Evolutionary conservation across 441 rosid species (phyloP).

Genomic region (Erysimum pusillum): DNA sequence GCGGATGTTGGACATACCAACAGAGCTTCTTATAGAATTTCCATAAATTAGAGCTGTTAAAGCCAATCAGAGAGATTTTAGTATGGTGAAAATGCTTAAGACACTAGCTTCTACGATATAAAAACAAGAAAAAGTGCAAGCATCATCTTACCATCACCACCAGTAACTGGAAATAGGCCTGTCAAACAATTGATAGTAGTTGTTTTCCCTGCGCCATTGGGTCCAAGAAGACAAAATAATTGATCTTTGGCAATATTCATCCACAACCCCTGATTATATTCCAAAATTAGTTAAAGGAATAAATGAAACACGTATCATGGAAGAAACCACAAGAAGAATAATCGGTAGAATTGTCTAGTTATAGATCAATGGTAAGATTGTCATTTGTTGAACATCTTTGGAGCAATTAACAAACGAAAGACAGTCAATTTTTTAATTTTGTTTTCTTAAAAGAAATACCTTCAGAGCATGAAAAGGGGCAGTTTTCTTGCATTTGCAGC

Average conservation of each 20-base stretch:
- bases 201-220: slow-evolving; percentile 98
- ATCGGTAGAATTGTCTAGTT: neutral
- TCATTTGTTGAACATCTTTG: neutral
- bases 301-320: neutral
- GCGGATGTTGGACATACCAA: slow-evolving; percentile 89
- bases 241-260: slow-evolving; percentile 86
- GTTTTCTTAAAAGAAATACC: slow-evolving; percentile 51
- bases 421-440: neutral
- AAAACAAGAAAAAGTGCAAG: neutral
- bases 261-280: slow-evolving; percentile 77
- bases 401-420: neutral
- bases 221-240: slow-evolving; percentile 96
- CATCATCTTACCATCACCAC: slow-evolving; percentile 78
- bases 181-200: slow-evolving; percentile 93
- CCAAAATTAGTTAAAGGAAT: slow-evolving; percentile 9
- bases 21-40: slow-evolving; percentile 76
- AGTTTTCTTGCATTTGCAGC: slow-evolving; percentile 82
- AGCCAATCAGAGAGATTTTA: slow-evolving; percentile 29
- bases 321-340: neutral
- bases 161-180: slow-evolving; percentile 84
- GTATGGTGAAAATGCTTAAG: slow-evolving; percentile 12
- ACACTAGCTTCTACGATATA: slow-evolving; percentile 7
- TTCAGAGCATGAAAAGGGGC: slow-evolving; percentile 83
- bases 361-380: neutral
- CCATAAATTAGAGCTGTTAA: slow-evolving; percentile 83